Percentiles rank a stretch among this genome's conserved stretches.
Evolutionary conservation across 257 asterid species (phyloP).

Genomic region (Fraxinus cuspidata): DNA sequence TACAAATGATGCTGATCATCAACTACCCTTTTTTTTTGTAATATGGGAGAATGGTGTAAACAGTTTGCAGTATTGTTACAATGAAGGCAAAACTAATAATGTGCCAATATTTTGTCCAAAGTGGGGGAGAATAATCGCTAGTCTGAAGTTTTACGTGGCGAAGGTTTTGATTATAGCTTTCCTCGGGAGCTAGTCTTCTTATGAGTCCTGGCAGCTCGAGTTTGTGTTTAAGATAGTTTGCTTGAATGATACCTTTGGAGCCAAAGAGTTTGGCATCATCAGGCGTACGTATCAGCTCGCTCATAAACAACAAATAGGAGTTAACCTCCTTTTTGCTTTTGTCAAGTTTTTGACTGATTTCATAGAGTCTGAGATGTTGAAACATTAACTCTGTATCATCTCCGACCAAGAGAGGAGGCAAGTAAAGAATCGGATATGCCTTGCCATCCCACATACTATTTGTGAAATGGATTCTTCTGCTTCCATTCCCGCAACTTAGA

Average conservation of each 20-base stretch:
- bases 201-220: conserved; percentile 7
- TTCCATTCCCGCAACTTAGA: not conserved
- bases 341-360: conserved; percentile 14
- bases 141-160: not conserved
- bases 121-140: conserved; percentile 16
- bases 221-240: not conserved
- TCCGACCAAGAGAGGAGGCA: conserved; percentile 22
- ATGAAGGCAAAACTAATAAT: not conserved
- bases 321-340: conserved; percentile 10
- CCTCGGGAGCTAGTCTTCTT: not conserved
- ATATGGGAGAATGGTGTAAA: conserved; percentile 8
- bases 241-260: not conserved
- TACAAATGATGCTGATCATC: not conserved
- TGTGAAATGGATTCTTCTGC: conserved; percentile 20
- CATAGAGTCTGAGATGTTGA: conserved; percentile 18
- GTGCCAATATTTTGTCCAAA: conserved; percentile 24
- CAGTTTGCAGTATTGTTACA: conserved; percentile 2
- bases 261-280: conserved; percentile 26
- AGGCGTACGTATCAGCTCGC: conserved; percentile 22
- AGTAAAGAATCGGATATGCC: conserved; percentile 9
- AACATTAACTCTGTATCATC: conserved; percentile 10
- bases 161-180: conserved; percentile 7
- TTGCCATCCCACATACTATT: not conserved
- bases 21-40: not conserved
- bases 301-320: conserved; percentile 28